phyloP scores from a whole-genome alignment of 2,329 filamentous ascomycete species.

The Microdochium paspali region DNA sequence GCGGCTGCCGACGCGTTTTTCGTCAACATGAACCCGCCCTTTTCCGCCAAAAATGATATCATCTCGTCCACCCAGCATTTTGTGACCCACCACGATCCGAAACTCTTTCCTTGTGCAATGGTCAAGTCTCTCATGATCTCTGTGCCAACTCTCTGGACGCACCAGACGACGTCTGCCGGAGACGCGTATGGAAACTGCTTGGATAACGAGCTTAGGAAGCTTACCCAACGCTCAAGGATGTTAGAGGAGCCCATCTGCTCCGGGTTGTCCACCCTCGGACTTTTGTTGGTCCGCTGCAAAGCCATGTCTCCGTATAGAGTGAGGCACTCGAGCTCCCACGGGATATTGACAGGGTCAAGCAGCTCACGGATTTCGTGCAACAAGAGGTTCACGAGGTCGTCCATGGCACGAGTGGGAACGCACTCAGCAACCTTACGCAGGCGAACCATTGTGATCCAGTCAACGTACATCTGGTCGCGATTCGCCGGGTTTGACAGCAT shows the following conservation, averaged over 20 bases:
- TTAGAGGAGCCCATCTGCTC: slow-evolving; percentile 43
- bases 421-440: slow-evolving; percentile 55
- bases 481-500: slow-evolving; percentile 85
- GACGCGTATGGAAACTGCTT: slow-evolving; percentile 64
- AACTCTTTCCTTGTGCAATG: slow-evolving; percentile 67
- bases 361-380: slow-evolving; percentile 61
- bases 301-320: slow-evolving; percentile 52
- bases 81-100: slow-evolving; percentile 89
- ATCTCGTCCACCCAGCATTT: slow-evolving; percentile 96
- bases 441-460: slow-evolving; percentile 66
- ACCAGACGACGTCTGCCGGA: slow-evolving; percentile 65
- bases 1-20: slow-evolving; percentile 27
- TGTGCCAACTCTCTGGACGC: slow-evolving; percentile 65
- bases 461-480: slow-evolving; percentile 88
- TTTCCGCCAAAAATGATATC: slow-evolving; percentile 80
- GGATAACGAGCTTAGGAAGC: slow-evolving; percentile 61
- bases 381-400: slow-evolving; percentile 53
- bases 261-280: slow-evolving; percentile 25
- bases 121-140: slow-evolving; percentile 75
- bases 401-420: slow-evolving; percentile 54
- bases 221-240: slow-evolving; percentile 70
- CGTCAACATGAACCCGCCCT: slow-evolving; percentile 75
- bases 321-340: slow-evolving; percentile 54
- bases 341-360: slow-evolving; percentile 57
- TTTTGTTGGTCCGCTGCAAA: slow-evolving; percentile 31